Conservation (phyloP, 2,329 filamentous ascomycete species). For the Fusarium nygamai region DNA sequence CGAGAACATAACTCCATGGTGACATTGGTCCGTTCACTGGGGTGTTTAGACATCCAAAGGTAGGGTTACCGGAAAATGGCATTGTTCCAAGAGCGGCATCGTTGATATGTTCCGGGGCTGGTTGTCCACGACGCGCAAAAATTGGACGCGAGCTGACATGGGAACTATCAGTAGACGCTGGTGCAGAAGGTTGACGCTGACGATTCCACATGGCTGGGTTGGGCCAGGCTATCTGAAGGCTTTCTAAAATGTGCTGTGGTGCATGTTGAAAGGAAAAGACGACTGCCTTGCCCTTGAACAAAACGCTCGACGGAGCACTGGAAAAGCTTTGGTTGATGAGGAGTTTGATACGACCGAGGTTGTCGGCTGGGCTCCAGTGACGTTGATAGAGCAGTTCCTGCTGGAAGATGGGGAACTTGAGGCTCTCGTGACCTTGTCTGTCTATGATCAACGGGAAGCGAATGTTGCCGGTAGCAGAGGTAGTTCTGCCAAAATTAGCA, state of each 20-base stretch:
- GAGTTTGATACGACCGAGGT: slow-evolving; percentile 79
- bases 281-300: slow-evolving; percentile 75
- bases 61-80: not conserved
- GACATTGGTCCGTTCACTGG: not conserved
- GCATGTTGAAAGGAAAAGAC: slow-evolving; percentile 88
- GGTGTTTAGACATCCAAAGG: not conserved
- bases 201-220: slow-evolving; percentile 74
- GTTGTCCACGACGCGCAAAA: not conserved
- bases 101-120: not conserved
- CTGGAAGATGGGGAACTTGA: slow-evolving; percentile 79
- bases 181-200: not conserved
- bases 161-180: slow-evolving; percentile 45
- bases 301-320: slow-evolving; percentile 56
- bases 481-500: slow-evolving; percentile 55
- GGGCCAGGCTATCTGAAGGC: slow-evolving; percentile 81
- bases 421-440: slow-evolving; percentile 65
- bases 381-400: slow-evolving; percentile 73
- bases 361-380: slow-evolving; percentile 77
- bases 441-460: slow-evolving; percentile 62
- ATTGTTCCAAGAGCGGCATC: not conserved
- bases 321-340: slow-evolving; percentile 78
- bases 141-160: slow-evolving; percentile 46
- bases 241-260: slow-evolving; percentile 78
- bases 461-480: slow-evolving; percentile 61
- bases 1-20: not conserved